Percentiles rank a stretch among this genome's conserved stretches.
phyloP scores from a whole-genome alignment of 805 yeast species.

The Lachancea sp. region DNA sequence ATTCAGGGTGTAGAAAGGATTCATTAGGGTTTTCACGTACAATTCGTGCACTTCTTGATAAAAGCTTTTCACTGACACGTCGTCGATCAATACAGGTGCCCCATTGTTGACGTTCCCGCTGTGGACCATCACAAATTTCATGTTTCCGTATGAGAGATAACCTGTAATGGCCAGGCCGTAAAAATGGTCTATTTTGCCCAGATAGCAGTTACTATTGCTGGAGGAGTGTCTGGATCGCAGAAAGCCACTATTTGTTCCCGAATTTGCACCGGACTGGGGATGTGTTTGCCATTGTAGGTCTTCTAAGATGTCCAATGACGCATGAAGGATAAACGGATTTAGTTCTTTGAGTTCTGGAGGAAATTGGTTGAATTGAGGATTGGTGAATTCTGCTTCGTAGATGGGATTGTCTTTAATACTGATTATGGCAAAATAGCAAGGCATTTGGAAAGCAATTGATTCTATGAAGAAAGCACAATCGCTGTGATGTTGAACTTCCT shows the following conservation, averaged over 20 bases:
- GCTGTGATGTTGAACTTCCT: not conserved
- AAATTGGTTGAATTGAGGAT: slow-evolving; percentile 33
- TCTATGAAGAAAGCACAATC: not conserved
- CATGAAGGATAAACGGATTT: slow-evolving; percentile 81
- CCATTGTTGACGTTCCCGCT: slow-evolving; percentile 37
- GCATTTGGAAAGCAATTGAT: slow-evolving; percentile 1
- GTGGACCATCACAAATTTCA: slow-evolving; percentile 69
- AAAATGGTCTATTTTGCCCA: slow-evolving; percentile 78
- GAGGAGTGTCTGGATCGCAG: slow-evolving; percentile 22
- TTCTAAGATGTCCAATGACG: slow-evolving; percentile 86
- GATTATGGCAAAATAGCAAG: slow-evolving; percentile 66
- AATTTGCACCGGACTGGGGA: slow-evolving; percentile 22
- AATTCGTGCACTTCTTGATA: slow-evolving; percentile 81
- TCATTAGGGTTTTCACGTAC: slow-evolving; percentile 76
- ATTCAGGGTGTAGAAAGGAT: slow-evolving; percentile 78
- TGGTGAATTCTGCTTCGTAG: slow-evolving; percentile 70
- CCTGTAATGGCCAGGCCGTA: slow-evolving; percentile 80
- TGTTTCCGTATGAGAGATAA: slow-evolving; percentile 80
- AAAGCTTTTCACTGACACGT: slow-evolving; percentile 74
- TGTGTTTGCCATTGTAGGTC: slow-evolving; percentile 77
- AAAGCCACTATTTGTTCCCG: slow-evolving; percentile 17
- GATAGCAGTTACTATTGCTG: slow-evolving; percentile 36
- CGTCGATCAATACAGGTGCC: slow-evolving; percentile 36
- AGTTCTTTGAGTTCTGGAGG: slow-evolving; percentile 68
- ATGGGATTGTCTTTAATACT: slow-evolving; percentile 83